Evolutionary conservation across 2,329 filamentous ascomycete species (phyloP).

Genomic region (Cordyceps javanica): DNA sequence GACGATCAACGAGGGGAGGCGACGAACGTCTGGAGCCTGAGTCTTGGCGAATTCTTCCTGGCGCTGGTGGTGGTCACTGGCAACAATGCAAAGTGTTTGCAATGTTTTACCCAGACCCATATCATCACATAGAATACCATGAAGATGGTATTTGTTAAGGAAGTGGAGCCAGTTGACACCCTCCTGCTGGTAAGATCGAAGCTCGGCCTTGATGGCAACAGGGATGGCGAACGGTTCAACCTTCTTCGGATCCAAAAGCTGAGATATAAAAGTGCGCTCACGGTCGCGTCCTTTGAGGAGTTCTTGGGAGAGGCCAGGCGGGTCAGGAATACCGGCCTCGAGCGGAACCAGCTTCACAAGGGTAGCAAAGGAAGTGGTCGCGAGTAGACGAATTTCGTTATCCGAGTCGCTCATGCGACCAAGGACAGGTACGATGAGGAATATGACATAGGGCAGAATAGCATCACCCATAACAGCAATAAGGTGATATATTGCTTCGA

Average conservation of each 20-base stretch:
- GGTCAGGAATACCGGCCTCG: slow-evolving; percentile 94
- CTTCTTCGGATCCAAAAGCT: slow-evolving; percentile 94
- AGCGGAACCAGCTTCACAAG: slow-evolving; percentile 94
- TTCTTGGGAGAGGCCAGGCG: slow-evolving; percentile 83
- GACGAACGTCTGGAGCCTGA: slow-evolving; percentile 67
- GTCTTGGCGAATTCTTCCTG: slow-evolving; percentile 87
- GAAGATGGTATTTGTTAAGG: slow-evolving; percentile 94
- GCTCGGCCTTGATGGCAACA: slow-evolving; percentile 92
- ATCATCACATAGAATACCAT: slow-evolving; percentile 97
- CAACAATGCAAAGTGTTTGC: slow-evolving; percentile 95
- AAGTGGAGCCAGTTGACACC: slow-evolving; percentile 99
- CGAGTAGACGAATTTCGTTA: slow-evolving; percentile 87
- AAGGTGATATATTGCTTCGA: slow-evolving; percentile 92
- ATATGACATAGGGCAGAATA: slow-evolving; percentile 96
- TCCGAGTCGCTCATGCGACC: slow-evolving; percentile 98
- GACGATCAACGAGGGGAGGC: slow-evolving; percentile 85
- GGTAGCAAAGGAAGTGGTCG: slow-evolving; percentile 94
- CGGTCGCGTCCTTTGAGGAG: slow-evolving; percentile 84
- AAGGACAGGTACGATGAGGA: slow-evolving; percentile 93
- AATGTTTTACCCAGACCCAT: slow-evolving; percentile 98
- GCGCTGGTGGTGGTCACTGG: slow-evolving; percentile 91
- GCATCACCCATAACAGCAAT: slow-evolving; percentile 97
- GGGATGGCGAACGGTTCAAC: slow-evolving; percentile 91
- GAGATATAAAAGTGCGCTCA: slow-evolving; percentile 92
- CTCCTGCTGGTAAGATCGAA: slow-evolving; percentile 96